Conservation (phyloP, 345 rosid genomes). For the Populus euphratica region DNA sequence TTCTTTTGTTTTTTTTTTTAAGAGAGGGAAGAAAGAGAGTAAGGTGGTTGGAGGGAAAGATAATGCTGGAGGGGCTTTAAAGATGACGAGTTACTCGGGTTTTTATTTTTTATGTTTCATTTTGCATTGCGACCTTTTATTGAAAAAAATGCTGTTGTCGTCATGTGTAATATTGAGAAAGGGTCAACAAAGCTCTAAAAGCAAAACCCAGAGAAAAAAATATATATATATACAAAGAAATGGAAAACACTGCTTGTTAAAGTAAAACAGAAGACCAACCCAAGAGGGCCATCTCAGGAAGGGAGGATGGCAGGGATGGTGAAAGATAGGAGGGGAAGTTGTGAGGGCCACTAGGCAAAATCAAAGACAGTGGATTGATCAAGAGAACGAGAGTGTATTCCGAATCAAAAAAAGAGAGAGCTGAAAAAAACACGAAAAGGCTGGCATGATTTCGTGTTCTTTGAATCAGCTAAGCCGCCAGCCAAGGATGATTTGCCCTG, state of each 20-base stretch:
- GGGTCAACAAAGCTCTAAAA: neutral
- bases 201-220: neutral
- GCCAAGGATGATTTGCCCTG: too few relatives aligned
- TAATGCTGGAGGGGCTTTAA: neutral
- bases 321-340: neutral
- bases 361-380: neutral
- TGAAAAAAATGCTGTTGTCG: neutral
- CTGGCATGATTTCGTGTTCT: neutral
- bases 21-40: neutral
- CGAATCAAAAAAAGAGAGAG: neutral
- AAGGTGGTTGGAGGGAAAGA: neutral
- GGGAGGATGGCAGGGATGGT: neutral
- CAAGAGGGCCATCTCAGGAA: too few relatives aligned
- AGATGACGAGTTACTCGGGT: neutral
- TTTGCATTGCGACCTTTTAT: neutral
- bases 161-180: neutral
- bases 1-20: too few relatives aligned
- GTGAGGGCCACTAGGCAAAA: neutral
- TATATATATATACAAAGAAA: too few relatives aligned
- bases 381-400: neutral
- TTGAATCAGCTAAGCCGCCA: too few relatives aligned
- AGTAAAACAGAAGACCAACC: neutral
- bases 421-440: neutral
- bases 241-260: neutral
- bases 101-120: too few relatives aligned